phyloP scores from a whole-genome alignment of 305 asterid genomes.

The Fraxinus platypoda region DNA sequence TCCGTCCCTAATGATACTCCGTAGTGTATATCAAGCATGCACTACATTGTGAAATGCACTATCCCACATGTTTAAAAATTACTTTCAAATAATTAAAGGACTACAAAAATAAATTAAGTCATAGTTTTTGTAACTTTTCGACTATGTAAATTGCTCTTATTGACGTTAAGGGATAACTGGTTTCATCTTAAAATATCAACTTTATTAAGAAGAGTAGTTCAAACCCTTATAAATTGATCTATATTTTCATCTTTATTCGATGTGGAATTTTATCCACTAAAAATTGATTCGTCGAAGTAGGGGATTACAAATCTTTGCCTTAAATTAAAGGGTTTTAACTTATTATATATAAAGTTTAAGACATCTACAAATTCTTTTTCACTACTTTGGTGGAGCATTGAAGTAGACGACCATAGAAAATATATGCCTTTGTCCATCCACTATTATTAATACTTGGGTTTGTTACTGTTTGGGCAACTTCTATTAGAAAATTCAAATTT shows the following conservation, averaged over 20 bases:
- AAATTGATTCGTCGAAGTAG: too few species aligned
- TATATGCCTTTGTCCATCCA: conserved; percentile 12
- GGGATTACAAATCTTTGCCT: too few species aligned
- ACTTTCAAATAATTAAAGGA: conserved; percentile 2
- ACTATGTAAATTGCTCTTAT: not conserved
- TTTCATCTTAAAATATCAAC: too few species aligned
- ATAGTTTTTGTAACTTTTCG: not conserved
- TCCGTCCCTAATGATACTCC: not conserved
- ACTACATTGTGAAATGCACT: conserved; percentile 17
- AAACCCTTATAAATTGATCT: too few species aligned
- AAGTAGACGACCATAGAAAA: not conserved
- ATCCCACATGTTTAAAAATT: conserved; percentile 28
- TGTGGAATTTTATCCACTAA: too few species aligned
- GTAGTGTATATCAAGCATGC: not conserved
- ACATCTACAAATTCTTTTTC: not conserved
- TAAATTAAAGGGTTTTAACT: not conserved
- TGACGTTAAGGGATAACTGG: not conserved
- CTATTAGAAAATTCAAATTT: not conserved
- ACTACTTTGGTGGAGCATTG: not conserved
- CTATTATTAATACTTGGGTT: not conserved
- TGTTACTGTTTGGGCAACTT: not conserved
- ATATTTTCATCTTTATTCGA: too few species aligned
- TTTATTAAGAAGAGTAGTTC: too few species aligned
- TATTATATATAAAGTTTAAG: not conserved
- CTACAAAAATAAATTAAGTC: not conserved